Conservation (phyloP, 192 early-diverging fungal species). For the Diversispora eburnea region DNA sequence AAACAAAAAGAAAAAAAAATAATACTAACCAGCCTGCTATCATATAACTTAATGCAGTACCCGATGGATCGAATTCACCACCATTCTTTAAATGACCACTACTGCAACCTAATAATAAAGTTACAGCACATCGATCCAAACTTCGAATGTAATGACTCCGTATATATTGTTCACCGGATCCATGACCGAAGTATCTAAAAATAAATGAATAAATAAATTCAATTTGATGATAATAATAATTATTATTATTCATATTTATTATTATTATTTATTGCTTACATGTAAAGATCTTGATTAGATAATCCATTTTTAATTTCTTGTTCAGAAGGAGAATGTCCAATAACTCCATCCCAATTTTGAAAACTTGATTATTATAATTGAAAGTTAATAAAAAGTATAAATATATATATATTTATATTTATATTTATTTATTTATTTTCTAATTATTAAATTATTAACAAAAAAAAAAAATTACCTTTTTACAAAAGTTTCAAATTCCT, state of each 20-base stretch:
- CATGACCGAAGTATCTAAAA: conserved; percentile 89
- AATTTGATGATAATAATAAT: neutral
- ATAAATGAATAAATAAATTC: conserved; percentile 10
- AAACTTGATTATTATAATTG: conserved; percentile 7
- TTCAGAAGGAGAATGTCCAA: conserved; percentile 64
- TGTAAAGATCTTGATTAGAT: conserved; percentile 42
- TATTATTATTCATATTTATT: neutral
- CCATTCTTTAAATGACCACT: conserved; percentile 69
- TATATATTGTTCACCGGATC: conserved; percentile 83
- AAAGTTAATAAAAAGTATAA: neutral
- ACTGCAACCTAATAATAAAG: conserved; percentile 92
- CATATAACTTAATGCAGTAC: conserved; percentile 81
- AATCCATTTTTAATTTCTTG: conserved; percentile 61
- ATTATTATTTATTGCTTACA: conserved; percentile 34
- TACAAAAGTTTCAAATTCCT: conserved; percentile 62
- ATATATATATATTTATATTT: too few species aligned
- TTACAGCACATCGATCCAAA: conserved; percentile 67
- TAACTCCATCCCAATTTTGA: conserved; percentile 66
- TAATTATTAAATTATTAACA: neutral
- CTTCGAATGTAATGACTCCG: conserved; percentile 60
- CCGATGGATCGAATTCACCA: conserved; percentile 89
- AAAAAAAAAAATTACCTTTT: conserved; percentile 32
- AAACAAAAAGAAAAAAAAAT: too few species aligned
- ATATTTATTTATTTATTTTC: too few species aligned
- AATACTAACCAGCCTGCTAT: conserved; percentile 68